phyloP scores from a whole-genome alignment of 2,329 filamentous ascomycete genomes.

The Xylaria sp. region DNA sequence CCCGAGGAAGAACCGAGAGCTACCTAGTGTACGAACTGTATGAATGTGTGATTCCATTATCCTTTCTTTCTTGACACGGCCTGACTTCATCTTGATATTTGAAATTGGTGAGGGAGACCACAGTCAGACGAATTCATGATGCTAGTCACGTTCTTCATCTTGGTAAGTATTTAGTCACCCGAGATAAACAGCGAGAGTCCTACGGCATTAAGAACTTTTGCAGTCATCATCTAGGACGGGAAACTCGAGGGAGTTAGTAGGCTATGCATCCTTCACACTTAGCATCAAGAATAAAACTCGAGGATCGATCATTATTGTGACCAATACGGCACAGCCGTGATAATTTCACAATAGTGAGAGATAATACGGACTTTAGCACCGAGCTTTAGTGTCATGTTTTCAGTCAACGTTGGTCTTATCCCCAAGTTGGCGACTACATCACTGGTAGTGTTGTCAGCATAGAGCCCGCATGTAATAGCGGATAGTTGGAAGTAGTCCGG shows the following conservation, averaged over 20 bases:
- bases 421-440: background rate
- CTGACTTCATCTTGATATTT: constrained; percentile 11
- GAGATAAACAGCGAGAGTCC: constrained; percentile 15
- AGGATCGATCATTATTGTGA: background rate
- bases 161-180: background rate
- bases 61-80: background rate
- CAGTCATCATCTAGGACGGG: background rate
- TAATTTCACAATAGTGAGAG: background rate
- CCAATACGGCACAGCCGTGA: background rate
- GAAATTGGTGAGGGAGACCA: constrained; percentile 8
- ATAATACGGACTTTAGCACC: background rate
- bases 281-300: background rate
- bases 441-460: background rate
- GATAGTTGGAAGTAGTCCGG: background rate
- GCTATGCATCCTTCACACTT: background rate
- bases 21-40: background rate
- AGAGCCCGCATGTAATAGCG: background rate
- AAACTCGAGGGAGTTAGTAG: background rate
- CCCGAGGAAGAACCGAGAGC: background rate
- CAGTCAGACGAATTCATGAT: constrained; percentile 14
- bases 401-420: background rate
- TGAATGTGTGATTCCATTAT: background rate
- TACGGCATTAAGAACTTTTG: background rate
- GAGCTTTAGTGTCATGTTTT: background rate
- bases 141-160: constrained; percentile 6